phyloP scores from a whole-genome alignment of 345 rosid species.

The Gossypium arboreum region DNA sequence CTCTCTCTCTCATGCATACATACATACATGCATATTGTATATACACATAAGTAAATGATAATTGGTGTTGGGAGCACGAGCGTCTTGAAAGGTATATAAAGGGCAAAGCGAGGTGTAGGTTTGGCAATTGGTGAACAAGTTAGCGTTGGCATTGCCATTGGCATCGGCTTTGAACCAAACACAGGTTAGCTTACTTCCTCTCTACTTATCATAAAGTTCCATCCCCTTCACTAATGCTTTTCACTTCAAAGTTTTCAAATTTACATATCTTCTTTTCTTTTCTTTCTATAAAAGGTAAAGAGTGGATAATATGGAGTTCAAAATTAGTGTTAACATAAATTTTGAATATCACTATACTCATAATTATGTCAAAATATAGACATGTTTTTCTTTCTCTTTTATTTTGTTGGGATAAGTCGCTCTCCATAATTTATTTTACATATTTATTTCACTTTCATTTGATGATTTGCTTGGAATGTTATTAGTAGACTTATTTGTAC shows the following conservation, averaged over 20 bases:
- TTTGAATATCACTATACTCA: too few relatives aligned
- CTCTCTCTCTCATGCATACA: background rate
- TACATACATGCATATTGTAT: background rate
- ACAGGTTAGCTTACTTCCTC: slow-evolving; percentile 1
- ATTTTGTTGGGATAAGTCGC: background rate
- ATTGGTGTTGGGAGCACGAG: background rate
- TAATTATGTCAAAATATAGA: too few relatives aligned
- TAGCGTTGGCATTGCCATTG: background rate
- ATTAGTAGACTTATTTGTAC: too few relatives aligned
- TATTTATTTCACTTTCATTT: too few relatives aligned
- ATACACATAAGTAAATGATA: background rate
- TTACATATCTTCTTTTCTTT: too few relatives aligned
- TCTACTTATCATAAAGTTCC: background rate
- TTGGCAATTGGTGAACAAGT: background rate
- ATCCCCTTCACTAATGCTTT: background rate
- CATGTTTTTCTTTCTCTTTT: too few relatives aligned
- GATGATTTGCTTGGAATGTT: too few relatives aligned
- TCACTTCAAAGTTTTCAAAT: background rate
- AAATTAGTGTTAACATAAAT: too few relatives aligned
- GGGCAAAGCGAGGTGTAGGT: background rate
- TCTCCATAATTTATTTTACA: background rate
- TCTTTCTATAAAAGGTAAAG: too few relatives aligned
- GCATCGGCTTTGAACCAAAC: background rate
- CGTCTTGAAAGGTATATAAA: slow-evolving; percentile 1
- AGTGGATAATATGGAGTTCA: too few relatives aligned